Conservation (phyloP, 75 land plant genomes). For the Ceratopteris richardii region DNA sequence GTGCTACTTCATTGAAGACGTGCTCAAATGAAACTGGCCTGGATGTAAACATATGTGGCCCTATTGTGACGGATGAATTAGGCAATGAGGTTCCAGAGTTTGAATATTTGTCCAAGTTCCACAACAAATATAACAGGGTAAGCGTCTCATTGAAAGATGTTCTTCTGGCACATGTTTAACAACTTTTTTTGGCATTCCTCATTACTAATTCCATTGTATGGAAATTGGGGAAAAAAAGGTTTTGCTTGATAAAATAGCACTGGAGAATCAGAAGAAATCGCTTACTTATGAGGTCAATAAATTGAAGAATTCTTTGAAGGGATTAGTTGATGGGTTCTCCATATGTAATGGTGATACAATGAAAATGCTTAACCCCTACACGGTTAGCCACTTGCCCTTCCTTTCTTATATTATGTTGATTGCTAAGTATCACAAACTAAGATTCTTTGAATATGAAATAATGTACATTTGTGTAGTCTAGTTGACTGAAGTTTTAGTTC, state of each 20-base stretch:
- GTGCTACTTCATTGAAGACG: background rate
- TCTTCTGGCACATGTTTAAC: background rate
- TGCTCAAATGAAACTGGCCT: background rate
- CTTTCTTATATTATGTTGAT: too few relatives aligned
- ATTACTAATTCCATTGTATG: too few relatives aligned
- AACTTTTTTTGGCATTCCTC: too few relatives aligned
- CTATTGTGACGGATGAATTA: slow-evolving; percentile 22
- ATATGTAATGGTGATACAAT: slow-evolving; percentile 2
- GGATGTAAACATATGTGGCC: too few relatives aligned
- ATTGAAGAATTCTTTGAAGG: slow-evolving; percentile 1
- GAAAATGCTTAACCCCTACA: background rate
- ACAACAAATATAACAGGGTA: slow-evolving; percentile 31
- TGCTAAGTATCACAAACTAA: too few relatives aligned
- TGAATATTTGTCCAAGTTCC: slow-evolving; percentile 20
- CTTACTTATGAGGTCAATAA: background rate
- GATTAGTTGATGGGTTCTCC: slow-evolving; percentile 5
- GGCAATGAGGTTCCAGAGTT: slow-evolving; percentile 26
- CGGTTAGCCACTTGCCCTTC: background rate
- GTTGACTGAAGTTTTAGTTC: too few relatives aligned
- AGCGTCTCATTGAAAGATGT: background rate
- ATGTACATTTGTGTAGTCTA: too few relatives aligned
- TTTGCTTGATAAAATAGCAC: slow-evolving; percentile 25
- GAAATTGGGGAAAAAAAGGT: too few relatives aligned
- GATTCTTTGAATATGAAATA: too few relatives aligned
- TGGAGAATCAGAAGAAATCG: slow-evolving; percentile 6